These are phyloP conservation scores for Yamadazyma ubonensis DNA, from an alignment of 805 yeast genomes.

Conservation along the genomic window DNA sequence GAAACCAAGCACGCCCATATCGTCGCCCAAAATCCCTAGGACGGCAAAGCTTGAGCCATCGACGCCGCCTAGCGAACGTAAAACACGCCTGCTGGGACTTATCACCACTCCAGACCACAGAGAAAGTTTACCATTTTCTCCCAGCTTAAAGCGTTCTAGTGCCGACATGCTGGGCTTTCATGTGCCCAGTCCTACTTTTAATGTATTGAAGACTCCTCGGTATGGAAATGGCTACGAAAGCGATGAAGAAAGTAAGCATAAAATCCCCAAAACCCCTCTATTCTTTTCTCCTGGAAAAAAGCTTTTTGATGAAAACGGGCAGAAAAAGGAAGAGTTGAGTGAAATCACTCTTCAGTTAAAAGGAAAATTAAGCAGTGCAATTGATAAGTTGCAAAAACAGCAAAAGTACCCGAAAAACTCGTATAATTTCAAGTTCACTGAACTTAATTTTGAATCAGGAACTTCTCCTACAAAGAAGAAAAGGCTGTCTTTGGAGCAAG, in stretches of 20 bases:
- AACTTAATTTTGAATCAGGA: slow-evolving; percentile 24
- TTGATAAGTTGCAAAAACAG: slow-evolving; percentile 36
- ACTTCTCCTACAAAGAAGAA: slow-evolving; percentile 28
- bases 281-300: slow-evolving; percentile 40
- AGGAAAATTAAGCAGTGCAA: slow-evolving; percentile 37
- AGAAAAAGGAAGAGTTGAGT: slow-evolving; percentile 30
- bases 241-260: slow-evolving; percentile 19
- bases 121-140: slow-evolving; percentile 34
- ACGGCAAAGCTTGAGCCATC: slow-evolving; percentile 22
- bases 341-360: slow-evolving; percentile 41
- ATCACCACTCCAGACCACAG: slow-evolving; percentile 39
- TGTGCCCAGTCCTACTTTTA: slow-evolving; percentile 26
- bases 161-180: slow-evolving; percentile 37
- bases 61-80: slow-evolving; percentile 28
- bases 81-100: slow-evolving; percentile 29
- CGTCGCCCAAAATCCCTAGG: slow-evolving; percentile 32
- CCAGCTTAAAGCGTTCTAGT: slow-evolving; percentile 36
- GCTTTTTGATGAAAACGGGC: slow-evolving; percentile 31
- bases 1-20: slow-evolving; percentile 34
- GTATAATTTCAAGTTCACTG: slow-evolving; percentile 31
- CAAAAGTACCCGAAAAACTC: slow-evolving; percentile 19
- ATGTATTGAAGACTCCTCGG: slow-evolving; percentile 33
- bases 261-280: slow-evolving; percentile 39
- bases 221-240: slow-evolving; percentile 34
- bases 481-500: slow-evolving; percentile 14